These are phyloP conservation scores for Phellinidium pouzarii DNA, from an alignment of 1,284 basidiomycete species.

Conservation along the genomic window DNA sequence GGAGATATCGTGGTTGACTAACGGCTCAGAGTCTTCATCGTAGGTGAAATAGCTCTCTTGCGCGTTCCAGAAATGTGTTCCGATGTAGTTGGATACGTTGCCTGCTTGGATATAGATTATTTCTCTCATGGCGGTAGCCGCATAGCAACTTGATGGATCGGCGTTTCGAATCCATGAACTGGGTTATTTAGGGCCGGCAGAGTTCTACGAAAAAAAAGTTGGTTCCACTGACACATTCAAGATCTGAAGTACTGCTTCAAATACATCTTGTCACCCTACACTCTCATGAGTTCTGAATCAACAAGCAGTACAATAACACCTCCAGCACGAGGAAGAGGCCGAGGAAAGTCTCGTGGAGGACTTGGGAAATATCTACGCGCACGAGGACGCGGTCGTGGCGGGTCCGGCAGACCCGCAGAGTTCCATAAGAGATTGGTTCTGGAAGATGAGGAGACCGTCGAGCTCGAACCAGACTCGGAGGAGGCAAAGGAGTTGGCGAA, in stretches of 20 bases:
- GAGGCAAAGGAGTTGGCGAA: constrained; percentile 39
- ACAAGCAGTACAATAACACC: not conserved
- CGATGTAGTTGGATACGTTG: constrained; percentile 54
- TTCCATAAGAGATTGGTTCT: constrained; percentile 52
- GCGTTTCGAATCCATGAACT: not conserved
- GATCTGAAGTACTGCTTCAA: not conserved
- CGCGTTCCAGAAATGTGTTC: constrained; percentile 76
- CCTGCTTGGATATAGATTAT: constrained; percentile 75
- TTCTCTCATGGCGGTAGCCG: constrained; percentile 76
- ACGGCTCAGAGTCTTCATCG: constrained; percentile 34
- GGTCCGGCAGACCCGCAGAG: constrained; percentile 17
- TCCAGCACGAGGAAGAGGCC: constrained; percentile 12
- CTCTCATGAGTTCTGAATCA: not conserved
- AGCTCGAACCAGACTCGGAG: constrained; percentile 39
- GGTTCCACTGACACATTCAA: not conserved
- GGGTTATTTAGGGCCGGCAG: not conserved
- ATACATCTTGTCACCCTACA: not conserved
- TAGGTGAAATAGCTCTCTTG: constrained; percentile 64
- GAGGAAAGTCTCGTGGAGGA: constrained; percentile 19
- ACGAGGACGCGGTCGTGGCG: constrained; percentile 16
- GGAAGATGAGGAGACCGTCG: constrained; percentile 43
- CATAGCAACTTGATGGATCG: not conserved
- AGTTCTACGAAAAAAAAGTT: no score
- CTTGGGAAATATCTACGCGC: constrained; percentile 20
- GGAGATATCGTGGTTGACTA: constrained; percentile 49